Base-by-base conservation (phyloP, 2,329 filamentous ascomycete genomes). In the Neobulgaria alba region DNA sequence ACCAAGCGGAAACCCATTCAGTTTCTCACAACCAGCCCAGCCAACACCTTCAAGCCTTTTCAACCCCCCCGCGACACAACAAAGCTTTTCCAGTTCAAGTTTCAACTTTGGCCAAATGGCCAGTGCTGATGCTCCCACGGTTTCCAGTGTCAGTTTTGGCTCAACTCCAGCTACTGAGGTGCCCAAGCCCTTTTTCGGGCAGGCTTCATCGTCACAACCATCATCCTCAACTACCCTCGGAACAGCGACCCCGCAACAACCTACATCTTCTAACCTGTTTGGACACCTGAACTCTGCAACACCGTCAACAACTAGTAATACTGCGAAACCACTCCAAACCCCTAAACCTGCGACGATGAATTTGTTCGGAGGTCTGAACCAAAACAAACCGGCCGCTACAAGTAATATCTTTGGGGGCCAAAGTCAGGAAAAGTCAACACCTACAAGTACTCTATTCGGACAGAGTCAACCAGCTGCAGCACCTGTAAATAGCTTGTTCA, bases 391-490 rank as follows among this genome's bases (percentile, higher is more conserved):
- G 10, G 10, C 32, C n/a, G 7, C 41, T n/a, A 33, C 29, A 10
- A 39, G 23, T 30, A 43, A 38, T 26, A 20, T 45, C 30, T 45
- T 45, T 30, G 29, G 38, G 5, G 18, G 23, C 18, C 23, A 26
- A 26, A 26, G 23, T 26, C 32, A 42, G 16, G 8, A 21, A 19
- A 33, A 40, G 2, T 10, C 38, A n/a, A 16, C 34, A n/a, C 35
- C 38, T 14, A 10, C 35, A 4, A 47, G 21, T 26, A 50, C 41
- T 36, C 19, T 47, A 3, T 51, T 51, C 34, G 44, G 39, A 23
- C 29, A 26, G 12, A 39, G 12, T 3, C 36, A 43, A 16, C 39
- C 36, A 34, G 18, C 42, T n/a, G n/a, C n/a, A n/a, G n/a, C n/a
- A n/a, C n/a, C n/a, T n/a, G n/a, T n/a, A n/a, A n/a, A n/a, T n/a